phyloP scores from a whole-genome alignment of 768 basidiomycete genomes.

The Termitomyces sp. region DNA sequence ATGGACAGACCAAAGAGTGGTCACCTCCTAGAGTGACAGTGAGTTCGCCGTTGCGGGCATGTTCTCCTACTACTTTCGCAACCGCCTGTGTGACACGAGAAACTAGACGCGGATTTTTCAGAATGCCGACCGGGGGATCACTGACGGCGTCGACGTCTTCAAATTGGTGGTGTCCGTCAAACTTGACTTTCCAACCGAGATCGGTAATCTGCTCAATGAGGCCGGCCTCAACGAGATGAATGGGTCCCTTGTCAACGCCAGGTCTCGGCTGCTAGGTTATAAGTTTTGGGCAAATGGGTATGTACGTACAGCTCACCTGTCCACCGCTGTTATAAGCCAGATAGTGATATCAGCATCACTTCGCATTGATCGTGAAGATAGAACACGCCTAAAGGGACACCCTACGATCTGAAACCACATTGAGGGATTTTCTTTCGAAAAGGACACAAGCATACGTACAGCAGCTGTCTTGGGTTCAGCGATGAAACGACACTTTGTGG shows the following conservation, averaged over 20 bases:
- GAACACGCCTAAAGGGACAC: conserved; percentile 88
- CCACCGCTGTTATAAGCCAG: conserved; percentile 46
- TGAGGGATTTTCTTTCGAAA: conserved; percentile 6
- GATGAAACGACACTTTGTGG: conserved; percentile 45
- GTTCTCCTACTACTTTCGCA: conserved; percentile 68
- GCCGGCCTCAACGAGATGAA: conserved; percentile 85
- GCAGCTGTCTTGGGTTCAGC: conserved; percentile 71
- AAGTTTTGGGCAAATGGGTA: conserved; percentile 7
- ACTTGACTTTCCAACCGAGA: conserved; percentile 87
- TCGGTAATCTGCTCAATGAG: conserved; percentile 70
- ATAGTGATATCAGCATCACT: not conserved
- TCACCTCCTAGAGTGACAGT: conserved; percentile 95
- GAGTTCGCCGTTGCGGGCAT: conserved; percentile 75
- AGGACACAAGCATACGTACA: conserved; percentile 42
- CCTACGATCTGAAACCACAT: conserved; percentile 68
- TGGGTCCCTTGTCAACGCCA: conserved; percentile 87
- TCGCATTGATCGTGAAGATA: conserved; percentile 3
- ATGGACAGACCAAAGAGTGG: conserved; percentile 75
- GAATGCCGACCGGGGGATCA: conserved; percentile 81
- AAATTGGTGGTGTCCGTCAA: conserved; percentile 89
- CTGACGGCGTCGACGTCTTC: conserved; percentile 60
- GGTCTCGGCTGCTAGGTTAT: conserved; percentile 53
- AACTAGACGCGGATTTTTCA: conserved; percentile 90
- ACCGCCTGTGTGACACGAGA: conserved; percentile 79
- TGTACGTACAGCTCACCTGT: conserved; percentile 40